These are phyloP conservation scores for Elongisporangium anandrum DNA, from an alignment of 352 stramenopile genomes.

Conservation along the genomic window DNA sequence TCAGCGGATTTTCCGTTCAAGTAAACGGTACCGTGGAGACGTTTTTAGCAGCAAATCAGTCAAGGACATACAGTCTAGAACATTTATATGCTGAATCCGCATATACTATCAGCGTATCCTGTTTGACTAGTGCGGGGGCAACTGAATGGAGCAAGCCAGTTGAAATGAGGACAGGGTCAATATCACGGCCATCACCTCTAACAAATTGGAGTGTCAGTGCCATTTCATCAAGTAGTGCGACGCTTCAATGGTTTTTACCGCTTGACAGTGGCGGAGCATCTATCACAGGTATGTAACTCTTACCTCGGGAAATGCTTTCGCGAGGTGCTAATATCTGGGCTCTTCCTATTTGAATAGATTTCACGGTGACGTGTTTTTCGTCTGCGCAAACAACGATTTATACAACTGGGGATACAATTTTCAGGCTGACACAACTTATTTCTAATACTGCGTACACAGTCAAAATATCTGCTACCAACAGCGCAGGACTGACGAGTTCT, in stretches of 20 bases:
- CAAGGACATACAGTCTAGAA: conserved; percentile 18
- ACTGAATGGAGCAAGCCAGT: conserved; percentile 24
- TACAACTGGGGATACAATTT: conserved; percentile 6
- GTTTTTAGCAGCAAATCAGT: conserved; percentile 15
- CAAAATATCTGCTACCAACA: conserved; percentile 43
- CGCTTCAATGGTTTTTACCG: conserved; percentile 31
- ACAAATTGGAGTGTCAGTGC: conserved; percentile 17
- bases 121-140: conserved; percentile 31
- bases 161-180: conserved; percentile 19
- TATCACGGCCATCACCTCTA: conserved; percentile 27
- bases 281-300: conserved; percentile 29
- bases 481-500: conserved; percentile 18
- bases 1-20: conserved; percentile 39
- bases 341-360: not conserved
- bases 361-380: not conserved
- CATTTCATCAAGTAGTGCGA: conserved; percentile 31
- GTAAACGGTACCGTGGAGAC: conserved; percentile 15
- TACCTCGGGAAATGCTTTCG: not conserved
- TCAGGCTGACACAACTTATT: conserved; percentile 22
- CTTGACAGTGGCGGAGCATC: conserved; percentile 34
- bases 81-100: conserved; percentile 20
- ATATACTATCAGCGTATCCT: conserved; percentile 32
- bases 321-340: not conserved
- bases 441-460: conserved; percentile 42
- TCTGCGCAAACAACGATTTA: not conserved